Percentiles rank a stretch among this genome's conserved stretches.
phyloP scores from a whole-genome alignment of 2,329 filamentous ascomycete species.

The Talaromyces albobiverticillius region DNA sequence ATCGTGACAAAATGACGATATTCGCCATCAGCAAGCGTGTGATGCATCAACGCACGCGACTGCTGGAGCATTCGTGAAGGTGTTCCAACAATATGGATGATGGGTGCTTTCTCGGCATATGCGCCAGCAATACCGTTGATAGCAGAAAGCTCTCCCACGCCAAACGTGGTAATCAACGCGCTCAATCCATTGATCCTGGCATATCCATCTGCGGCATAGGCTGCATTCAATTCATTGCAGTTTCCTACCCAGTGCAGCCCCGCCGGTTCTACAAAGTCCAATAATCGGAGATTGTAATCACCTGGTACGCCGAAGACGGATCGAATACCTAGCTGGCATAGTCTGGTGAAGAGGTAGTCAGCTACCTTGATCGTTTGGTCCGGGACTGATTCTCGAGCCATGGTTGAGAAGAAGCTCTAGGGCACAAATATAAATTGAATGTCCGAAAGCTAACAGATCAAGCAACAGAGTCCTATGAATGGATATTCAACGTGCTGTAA shows the following conservation, averaged over 20 bases:
- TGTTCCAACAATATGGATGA: conserved; percentile 22
- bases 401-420: too few species aligned
- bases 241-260: conserved; percentile 18
- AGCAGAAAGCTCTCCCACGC: conserved; percentile 20
- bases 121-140: conserved; percentile 19
- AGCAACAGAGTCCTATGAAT: too few species aligned
- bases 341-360: conserved; percentile 11
- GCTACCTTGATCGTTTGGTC: too few species aligned
- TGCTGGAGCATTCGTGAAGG: conserved; percentile 18
- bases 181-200: conserved; percentile 18
- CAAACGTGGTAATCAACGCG: conserved; percentile 21
- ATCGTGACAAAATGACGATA: conserved; percentile 36
- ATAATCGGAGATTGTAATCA: conserved; percentile 4
- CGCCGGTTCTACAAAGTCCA: conserved; percentile 1
- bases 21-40: conserved; percentile 23
- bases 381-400: too few species aligned
- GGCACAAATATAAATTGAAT: too few species aligned
- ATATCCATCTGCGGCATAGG: conserved; percentile 20
- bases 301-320: conserved; percentile 14
- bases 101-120: conserved; percentile 17
- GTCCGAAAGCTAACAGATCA: too few species aligned
- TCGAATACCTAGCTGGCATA: conserved; percentile 11
- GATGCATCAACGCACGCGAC: conserved; percentile 23
- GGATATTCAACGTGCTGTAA: too few species aligned
- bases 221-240: conserved; percentile 20